A percentile compares a stretch with the other conserved stretches of the same genome.
phyloP scores from a whole-genome alignment of 257 asterid genomes.

The Hygrophila difformis region DNA sequence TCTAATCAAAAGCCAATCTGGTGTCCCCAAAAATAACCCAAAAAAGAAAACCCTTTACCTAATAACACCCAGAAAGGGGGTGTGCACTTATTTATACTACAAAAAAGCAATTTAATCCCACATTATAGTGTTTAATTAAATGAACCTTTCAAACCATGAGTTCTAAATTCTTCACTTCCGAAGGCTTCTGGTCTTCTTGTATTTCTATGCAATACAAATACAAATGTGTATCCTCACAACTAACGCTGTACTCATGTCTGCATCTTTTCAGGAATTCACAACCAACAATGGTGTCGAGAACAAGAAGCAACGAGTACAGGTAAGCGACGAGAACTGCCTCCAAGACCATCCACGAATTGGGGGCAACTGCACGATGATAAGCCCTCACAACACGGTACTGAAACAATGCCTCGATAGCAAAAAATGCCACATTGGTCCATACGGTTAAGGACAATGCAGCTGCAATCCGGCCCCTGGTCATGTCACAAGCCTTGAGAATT shows the following conservation, averaged over 20 bases:
- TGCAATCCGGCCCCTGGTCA: conserved; percentile 41
- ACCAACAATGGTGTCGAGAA: conserved; percentile 56
- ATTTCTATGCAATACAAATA: too few relatives aligned
- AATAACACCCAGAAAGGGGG: too few relatives aligned
- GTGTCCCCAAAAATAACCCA: too few relatives aligned
- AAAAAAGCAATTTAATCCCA: too few relatives aligned
- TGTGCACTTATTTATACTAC: too few relatives aligned
- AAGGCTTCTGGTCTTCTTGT: too few relatives aligned
- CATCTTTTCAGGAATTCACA: conserved; percentile 42
- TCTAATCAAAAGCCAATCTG: too few relatives aligned
- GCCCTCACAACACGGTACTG: conserved; percentile 43
- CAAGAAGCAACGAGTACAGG: conserved; percentile 44
- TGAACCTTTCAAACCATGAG: too few relatives aligned
- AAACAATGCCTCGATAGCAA: conserved; percentile 55
- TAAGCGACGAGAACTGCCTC: conserved; percentile 58
- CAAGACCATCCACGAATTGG: conserved; percentile 23
- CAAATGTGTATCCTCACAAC: conserved; percentile 12
- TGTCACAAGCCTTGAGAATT: conserved; percentile 37
- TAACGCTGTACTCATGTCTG: conserved; percentile 12
- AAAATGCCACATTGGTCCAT: conserved; percentile 40
- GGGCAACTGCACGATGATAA: conserved; percentile 12
- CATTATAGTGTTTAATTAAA: too few relatives aligned
- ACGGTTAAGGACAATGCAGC: conserved; percentile 51
- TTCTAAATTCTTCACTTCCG: too few relatives aligned
- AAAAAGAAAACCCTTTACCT: too few relatives aligned